phyloP scores from a whole-genome alignment of 208 protist species.

The Entamoeba invadens region DNA sequence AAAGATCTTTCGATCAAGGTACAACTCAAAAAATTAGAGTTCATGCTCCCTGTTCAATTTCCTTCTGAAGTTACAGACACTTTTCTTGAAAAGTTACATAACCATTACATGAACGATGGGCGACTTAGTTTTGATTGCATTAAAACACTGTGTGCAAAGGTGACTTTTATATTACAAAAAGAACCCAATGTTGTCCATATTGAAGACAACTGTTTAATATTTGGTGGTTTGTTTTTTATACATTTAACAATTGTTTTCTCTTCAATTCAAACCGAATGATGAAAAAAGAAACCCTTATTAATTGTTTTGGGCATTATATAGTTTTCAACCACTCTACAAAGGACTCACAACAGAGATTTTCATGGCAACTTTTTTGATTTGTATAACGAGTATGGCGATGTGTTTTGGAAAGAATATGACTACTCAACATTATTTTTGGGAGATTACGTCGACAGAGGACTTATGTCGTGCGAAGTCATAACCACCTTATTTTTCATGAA shows the following conservation, averaged over 20 bases:
- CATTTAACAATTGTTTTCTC: too few relatives aligned
- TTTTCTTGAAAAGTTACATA: too few relatives aligned
- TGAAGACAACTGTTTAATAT: neutral
- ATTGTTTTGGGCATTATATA: too few relatives aligned
- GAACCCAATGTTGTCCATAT: neutral
- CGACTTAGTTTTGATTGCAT: neutral
- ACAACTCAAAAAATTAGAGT: too few relatives aligned
- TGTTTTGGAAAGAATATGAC: conserved; percentile 70
- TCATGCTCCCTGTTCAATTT: too few relatives aligned
- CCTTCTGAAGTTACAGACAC: too few relatives aligned
- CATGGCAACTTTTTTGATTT: conserved; percentile 2
- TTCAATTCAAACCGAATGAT: too few relatives aligned
- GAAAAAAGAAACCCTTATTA: too few relatives aligned
- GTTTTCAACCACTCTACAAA: too few relatives aligned
- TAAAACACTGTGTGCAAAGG: neutral
- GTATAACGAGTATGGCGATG: neutral
- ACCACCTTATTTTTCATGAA: conserved; percentile 79
- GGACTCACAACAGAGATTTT: neutral
- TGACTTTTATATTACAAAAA: neutral
- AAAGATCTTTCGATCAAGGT: too few relatives aligned
- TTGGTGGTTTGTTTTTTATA: too few relatives aligned
- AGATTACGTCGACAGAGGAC: conserved; percentile 32
- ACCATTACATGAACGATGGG: neutral
- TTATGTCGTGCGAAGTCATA: conserved; percentile 77
- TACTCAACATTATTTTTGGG: conserved; percentile 34